These are phyloP conservation scores for Chloris gayana DNA, from an alignment of 176 grass and related monocot genomes.

Conservation along the genomic window DNA sequence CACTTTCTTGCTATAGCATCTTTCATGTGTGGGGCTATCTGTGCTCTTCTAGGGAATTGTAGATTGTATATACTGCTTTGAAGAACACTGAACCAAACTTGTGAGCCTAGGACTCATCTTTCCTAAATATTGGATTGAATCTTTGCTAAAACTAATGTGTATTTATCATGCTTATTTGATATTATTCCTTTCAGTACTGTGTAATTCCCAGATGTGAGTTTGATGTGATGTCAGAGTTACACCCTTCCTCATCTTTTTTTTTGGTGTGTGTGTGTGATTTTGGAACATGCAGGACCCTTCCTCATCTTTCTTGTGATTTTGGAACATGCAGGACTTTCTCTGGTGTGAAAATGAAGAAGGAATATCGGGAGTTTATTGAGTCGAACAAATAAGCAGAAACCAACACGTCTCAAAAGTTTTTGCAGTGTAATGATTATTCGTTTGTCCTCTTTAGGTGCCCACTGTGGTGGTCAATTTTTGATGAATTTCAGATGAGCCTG, in stretches of 20 bases:
- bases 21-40: slow-evolving; percentile 7
- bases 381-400: slow-evolving; percentile 68
- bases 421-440: slow-evolving; percentile 14
- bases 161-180: not conserved
- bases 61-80: slow-evolving; percentile 9
- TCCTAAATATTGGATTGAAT: not conserved
- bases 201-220: not conserved
- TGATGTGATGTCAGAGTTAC: not conserved
- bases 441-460: slow-evolving; percentile 31
- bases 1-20: not conserved
- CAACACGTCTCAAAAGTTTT: slow-evolving; percentile 4
- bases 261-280: no score
- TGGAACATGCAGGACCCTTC: slow-evolving; percentile 59
- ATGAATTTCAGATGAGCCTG: slow-evolving; percentile 26
- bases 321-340: slow-evolving; percentile 71
- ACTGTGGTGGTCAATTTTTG: slow-evolving; percentile 39
- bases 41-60: slow-evolving; percentile 30
- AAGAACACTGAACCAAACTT: not conserved
- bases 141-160: not conserved
- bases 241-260: slow-evolving; percentile 30
- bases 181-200: not conserved
- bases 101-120: slow-evolving; percentile 4
- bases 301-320: slow-evolving; percentile 41
- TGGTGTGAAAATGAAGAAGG: slow-evolving; percentile 98
- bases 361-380: slow-evolving; percentile 92